Evolutionary conservation across 2,329 filamentous ascomycete species (phyloP), one percentile per base, ranked within the genome.

Genomic region (Ophiostoma montium): DNA sequence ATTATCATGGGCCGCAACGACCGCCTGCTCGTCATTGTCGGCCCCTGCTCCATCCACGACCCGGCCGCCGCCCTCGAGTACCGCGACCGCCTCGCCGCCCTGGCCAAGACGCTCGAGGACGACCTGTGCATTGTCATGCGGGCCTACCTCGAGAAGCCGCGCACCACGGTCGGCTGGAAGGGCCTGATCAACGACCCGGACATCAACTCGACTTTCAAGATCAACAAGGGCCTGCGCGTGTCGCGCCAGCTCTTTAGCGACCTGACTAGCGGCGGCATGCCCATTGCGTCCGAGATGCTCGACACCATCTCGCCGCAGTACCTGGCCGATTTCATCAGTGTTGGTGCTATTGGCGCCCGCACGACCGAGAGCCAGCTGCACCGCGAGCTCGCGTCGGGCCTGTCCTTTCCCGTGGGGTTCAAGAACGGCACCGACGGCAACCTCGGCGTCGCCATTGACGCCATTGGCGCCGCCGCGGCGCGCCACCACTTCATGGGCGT

Each of bases 281-380:
- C 92, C 52, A 94, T 98, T 65, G 92, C 92, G 51, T 88, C 80
- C 55, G 92, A 98, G 72, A 96, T 98, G 92, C 78, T 98, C 51
- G 92, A 98, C 65, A 98, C 92, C 56, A 96, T 98, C 67, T 95
- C 87, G 4, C 92, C 92, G 6, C 92, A 98, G 74, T 98, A 92
- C 76, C 80, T 96, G 39, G 88, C 92, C 53, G 92, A 98, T 67
- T 78, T 95, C 58, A 89, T 98, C 65, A 94, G 87, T 0, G 82
- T 96, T 23, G 92, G 92, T 53, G 92, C 92, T 51, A 94, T 98
- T 61, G 92, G 92, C 54, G 92, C 92, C 39, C 80, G 92, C 57
- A 98, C 92, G 39, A 98, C 92, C 46, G 92, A 98, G 71, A 92
- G 85, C 50, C 92, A 98, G 70, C 74, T 96, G 56, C 92, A 98